Evolutionary conservation across 345 rosid genomes (phyloP).

Genomic region (Brassica cretica): DNA sequence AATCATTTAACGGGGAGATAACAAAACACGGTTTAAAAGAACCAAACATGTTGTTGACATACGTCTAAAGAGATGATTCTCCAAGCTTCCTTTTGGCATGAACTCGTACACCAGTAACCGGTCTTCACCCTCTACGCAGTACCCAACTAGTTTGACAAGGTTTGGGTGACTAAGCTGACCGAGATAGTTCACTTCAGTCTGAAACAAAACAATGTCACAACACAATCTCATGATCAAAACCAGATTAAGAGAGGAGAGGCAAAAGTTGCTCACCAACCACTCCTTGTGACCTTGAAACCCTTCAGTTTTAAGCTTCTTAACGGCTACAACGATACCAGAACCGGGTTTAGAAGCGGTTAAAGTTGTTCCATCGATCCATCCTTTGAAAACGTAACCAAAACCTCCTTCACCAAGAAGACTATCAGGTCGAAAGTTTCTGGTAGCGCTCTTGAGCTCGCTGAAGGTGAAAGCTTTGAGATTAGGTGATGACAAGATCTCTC

Average conservation of each 20-base stretch:
- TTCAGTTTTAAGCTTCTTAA: constrained; percentile 90
- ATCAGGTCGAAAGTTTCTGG: constrained; percentile 86
- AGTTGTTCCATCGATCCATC: constrained; percentile 87
- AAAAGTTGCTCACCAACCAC: constrained; percentile 72
- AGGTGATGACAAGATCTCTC: constrained; percentile 87
- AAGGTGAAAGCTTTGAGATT: constrained; percentile 80
- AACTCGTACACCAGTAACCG: constrained; percentile 87
- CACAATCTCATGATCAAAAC: neutral
- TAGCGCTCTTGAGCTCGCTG: constrained; percentile 78
- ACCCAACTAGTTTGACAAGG: constrained; percentile 89
- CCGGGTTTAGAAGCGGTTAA: constrained; percentile 75
- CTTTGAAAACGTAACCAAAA: constrained; percentile 90
- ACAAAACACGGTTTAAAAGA: neutral
- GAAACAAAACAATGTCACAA: constrained; percentile 30
- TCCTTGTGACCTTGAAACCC: constrained; percentile 99
- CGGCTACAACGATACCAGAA: constrained; percentile 92
- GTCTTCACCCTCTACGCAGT: constrained; percentile 81
- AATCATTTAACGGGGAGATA: neutral
- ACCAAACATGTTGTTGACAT: neutral
- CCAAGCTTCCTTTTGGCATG: constrained; percentile 96
- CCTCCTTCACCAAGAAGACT: constrained; percentile 98
- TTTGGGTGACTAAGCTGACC: constrained; percentile 94
- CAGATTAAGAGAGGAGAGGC: neutral
- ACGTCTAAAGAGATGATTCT: constrained; percentile 70
- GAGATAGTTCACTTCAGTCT: constrained; percentile 96